Evolutionary conservation across 768 basidiomycete species (phyloP), one percentile per base, ranked within the genome.

Genomic region (Fomitopsis pulvina): DNA sequence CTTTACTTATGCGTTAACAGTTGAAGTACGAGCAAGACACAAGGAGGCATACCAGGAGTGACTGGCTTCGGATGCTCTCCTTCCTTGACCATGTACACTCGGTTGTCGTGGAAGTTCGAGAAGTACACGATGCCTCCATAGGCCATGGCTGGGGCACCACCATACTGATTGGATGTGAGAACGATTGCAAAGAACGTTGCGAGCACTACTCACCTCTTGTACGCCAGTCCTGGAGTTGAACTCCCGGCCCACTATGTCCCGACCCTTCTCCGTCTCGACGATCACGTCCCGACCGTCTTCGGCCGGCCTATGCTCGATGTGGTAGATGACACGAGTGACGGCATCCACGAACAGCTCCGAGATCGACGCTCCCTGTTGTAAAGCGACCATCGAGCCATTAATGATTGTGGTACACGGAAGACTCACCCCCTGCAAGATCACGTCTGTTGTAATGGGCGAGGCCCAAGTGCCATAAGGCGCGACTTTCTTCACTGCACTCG

Each of bases 391-490:
- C n/a, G n/a, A n/a, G n/a, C n/a, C n/a, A n/a, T n/a, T n/a, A n/a
- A n/a, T 14, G 29, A 14, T 30, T 30, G 29, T 12, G 34, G 6
- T 16, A 6, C 5, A 37, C 5, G 18, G 32, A 9, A 29, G n/a
- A 55, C 54, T 46, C 45, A 75, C 74, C 41, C 68, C 67, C 60
- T 75, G 67, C 3, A 76, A 72, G 51, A 84, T 70, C 27, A 70
- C 65, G 37, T 80, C 76, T 18, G 77, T 67, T 1, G 75, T 73
- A 48, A 85, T 73, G 4, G 78, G 72, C 1, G 81, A 81, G 4
- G 67, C 63, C 83, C 85, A 87, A 20, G 75, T 76, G 22, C 82
- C 85, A 58, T 73, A 86, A 0, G 81, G 77, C 6, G 80, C 78
- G 0, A 54, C 51, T 14, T 55, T 57, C 37, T 45, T 48, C 57